Percentiles rank a stretch among this genome's conserved stretches.
Evolutionary conservation across 257 asterid genomes (phyloP).

Genomic region (Solanum appendiculatum): DNA sequence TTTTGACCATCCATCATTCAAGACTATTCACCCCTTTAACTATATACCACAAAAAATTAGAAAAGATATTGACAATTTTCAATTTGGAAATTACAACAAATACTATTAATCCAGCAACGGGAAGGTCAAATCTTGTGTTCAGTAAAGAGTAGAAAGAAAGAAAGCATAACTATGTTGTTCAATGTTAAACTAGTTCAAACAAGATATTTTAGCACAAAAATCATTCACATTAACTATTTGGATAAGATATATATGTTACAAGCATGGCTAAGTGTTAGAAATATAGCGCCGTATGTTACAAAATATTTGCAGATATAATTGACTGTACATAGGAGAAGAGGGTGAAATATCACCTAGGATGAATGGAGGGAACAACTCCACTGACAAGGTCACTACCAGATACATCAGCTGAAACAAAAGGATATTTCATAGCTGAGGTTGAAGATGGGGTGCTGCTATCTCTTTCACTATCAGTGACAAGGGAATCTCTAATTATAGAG

Average conservation of each 20-base stretch:
- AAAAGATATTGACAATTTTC: not conserved
- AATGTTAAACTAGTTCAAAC: no score
- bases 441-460: constrained; percentile 30
- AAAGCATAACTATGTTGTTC: not conserved
- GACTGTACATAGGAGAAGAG: not conserved
- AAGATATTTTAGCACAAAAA: not conserved
- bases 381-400: constrained; percentile 65
- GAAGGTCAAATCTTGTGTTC: not conserved
- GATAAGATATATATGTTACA: not conserved
- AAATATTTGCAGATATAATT: not conserved
- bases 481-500: constrained; percentile 22
- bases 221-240: not conserved
- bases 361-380: constrained; percentile 40
- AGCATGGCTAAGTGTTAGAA: not conserved
- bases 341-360: constrained; percentile 39
- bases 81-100: not conserved
- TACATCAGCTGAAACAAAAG: constrained; percentile 39
- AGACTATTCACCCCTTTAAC: not conserved
- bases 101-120: not conserved
- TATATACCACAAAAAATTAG: not conserved
- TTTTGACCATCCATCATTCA: not conserved
- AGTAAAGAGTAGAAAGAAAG: not conserved
- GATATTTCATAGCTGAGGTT: constrained; percentile 20
- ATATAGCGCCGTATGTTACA: not conserved
- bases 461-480: constrained; percentile 13